A percentile compares a stretch with the other conserved stretches of the same genome.
Conservation (phyloP, 495 filamentous ascomycete species). For the Neurospora africana region DNA sequence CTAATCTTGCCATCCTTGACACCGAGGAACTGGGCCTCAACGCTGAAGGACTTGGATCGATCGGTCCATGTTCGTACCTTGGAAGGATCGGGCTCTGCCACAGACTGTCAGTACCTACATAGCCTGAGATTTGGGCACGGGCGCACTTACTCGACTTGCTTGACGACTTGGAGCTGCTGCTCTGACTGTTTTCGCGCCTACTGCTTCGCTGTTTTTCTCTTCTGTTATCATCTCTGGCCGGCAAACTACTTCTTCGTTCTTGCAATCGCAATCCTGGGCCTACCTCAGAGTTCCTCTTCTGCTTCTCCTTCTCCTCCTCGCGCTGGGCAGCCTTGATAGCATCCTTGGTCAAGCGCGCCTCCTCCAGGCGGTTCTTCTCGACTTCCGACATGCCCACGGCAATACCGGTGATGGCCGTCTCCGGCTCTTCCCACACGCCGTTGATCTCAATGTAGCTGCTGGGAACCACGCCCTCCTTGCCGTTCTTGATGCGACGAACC, state of each 20-base stretch:
- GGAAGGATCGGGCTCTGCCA: slow-evolving; percentile 65
- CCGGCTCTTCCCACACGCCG: slow-evolving; percentile 40
- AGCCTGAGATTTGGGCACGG: neutral
- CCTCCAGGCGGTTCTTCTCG: slow-evolving; percentile 76
- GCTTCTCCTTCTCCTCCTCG: slow-evolving; percentile 41
- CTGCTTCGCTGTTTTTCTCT: slow-evolving; percentile 53
- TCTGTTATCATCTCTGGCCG: slow-evolving; percentile 48
- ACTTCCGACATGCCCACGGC: slow-evolving; percentile 62
- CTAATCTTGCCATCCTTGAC: slow-evolving; percentile 93
- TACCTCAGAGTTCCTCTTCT: slow-evolving; percentile 54
- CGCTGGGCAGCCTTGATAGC: slow-evolving; percentile 49
- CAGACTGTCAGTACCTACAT: neutral
- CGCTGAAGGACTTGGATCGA: slow-evolving; percentile 86
- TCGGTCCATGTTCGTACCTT: slow-evolving; percentile 92
- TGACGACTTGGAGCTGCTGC: slow-evolving; percentile 32
- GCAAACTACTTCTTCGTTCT: slow-evolving; percentile 57
- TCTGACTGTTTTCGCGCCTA: slow-evolving; percentile 52
- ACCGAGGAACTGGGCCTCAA: slow-evolving; percentile 94
- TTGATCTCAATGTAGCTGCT: slow-evolving; percentile 89
- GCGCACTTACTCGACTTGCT: slow-evolving; percentile 63
- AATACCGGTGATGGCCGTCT: slow-evolving; percentile 39
- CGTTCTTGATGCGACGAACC: slow-evolving; percentile 80
- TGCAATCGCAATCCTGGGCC: slow-evolving; percentile 61
- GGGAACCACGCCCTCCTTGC: slow-evolving; percentile 94
- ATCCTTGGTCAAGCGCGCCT: slow-evolving; percentile 68